Percentiles rank a stretch among this genome's conserved stretches.
phyloP scores from a whole-genome alignment of 2,329 filamentous ascomycete species.

The Epichloe sp. region DNA sequence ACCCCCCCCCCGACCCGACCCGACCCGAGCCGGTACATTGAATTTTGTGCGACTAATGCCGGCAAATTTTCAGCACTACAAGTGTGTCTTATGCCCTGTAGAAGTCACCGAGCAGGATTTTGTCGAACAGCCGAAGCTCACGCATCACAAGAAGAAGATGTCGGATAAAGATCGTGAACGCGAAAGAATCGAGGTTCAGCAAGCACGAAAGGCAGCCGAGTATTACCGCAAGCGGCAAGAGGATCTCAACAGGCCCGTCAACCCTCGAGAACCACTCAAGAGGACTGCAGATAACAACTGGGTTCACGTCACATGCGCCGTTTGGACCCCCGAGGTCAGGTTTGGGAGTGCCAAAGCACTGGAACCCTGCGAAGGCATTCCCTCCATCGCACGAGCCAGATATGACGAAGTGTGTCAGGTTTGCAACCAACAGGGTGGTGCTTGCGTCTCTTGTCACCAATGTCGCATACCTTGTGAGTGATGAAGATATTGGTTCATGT shows the following conservation, averaged over 20 bases:
- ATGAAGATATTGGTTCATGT: not conserved
- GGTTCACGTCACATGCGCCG: constrained; percentile 88
- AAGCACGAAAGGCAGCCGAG: constrained; percentile 66
- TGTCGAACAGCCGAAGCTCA: constrained; percentile 50
- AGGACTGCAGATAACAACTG: constrained; percentile 94
- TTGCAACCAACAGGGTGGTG: constrained; percentile 63
- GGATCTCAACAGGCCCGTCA: constrained; percentile 66
- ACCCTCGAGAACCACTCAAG: constrained; percentile 84
- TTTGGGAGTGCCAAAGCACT: constrained; percentile 76
- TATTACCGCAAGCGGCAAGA: constrained; percentile 73
- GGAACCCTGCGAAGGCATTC: constrained; percentile 80
- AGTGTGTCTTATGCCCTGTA: constrained; percentile 83
- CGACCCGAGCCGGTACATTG: not conserved
- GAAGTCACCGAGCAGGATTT: constrained; percentile 71
- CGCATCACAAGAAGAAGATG: constrained; percentile 65
- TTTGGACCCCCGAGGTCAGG: constrained; percentile 86
- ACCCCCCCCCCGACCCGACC: not conserved
- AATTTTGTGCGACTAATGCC: constrained; percentile 15
- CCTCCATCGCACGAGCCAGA: constrained; percentile 58
- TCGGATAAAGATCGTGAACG: constrained; percentile 83
- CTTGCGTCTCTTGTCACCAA: constrained; percentile 70
- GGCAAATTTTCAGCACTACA: constrained; percentile 47
- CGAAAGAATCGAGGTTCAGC: constrained; percentile 73
- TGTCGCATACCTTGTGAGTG: constrained; percentile 43
- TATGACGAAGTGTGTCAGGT: constrained; percentile 73